Evolutionary conservation across 306 rosid species (phyloP).

Genomic region (Oxytropis ochrocephala): DNA sequence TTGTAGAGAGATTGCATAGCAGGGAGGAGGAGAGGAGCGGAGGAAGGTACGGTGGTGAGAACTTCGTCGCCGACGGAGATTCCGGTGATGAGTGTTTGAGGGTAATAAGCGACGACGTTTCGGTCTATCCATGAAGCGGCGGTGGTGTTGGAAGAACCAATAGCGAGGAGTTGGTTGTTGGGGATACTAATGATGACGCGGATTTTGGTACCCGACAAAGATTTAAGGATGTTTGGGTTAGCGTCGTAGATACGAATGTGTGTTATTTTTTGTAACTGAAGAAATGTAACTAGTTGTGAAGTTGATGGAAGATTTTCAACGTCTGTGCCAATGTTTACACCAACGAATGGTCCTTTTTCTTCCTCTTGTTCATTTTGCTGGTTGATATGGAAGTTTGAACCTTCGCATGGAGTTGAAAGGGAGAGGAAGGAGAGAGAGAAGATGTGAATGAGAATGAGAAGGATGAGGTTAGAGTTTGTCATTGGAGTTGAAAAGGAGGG

Average conservation of each 20-base stretch:
- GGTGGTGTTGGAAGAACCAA: conserved; percentile 84
- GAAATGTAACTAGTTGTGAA: conserved; percentile 51
- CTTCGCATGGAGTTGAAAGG: conserved; percentile 31
- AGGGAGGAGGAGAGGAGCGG: conserved; percentile 62
- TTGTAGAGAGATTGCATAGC: conserved; percentile 69
- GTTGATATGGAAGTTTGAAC: conserved; percentile 6
- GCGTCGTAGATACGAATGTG: conserved; percentile 85
- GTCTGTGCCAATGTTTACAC: conserved; percentile 81
- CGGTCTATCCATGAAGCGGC: conserved; percentile 84
- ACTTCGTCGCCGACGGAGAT: conserved; percentile 95
- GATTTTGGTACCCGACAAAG: conserved; percentile 56
- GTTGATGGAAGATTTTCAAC: conserved; percentile 52
- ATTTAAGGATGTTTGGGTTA: conserved; percentile 58
- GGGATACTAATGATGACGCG: conserved; percentile 75
- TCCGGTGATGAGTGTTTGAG: conserved; percentile 59
- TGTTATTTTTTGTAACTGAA: conserved; percentile 57
- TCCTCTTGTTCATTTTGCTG: conserved; percentile 37
- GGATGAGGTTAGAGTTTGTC: conserved; percentile 37
- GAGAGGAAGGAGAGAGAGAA: conserved; percentile 20
- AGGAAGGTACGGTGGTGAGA: conserved; percentile 60
- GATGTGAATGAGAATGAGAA: conserved; percentile 7
- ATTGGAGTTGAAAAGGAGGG: conserved; percentile 36
- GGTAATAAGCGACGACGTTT: conserved; percentile 72
- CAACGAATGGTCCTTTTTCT: conserved; percentile 49
- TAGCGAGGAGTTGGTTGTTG: conserved; percentile 80